Conservation (phyloP, 1,284 basidiomycete genomes). For the Coniferiporia weirii region DNA sequence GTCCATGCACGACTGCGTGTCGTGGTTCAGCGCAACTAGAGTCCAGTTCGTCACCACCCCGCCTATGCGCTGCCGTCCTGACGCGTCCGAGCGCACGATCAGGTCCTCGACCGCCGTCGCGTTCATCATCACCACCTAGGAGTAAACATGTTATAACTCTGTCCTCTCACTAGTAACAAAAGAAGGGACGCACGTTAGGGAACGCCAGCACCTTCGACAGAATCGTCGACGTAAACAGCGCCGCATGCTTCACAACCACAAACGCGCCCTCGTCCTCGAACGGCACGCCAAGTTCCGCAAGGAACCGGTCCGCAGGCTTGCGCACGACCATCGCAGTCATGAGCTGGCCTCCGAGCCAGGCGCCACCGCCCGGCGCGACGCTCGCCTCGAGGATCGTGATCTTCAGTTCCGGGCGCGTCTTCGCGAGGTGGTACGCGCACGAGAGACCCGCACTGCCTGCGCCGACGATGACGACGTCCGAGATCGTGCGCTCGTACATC, state of each 20-base stretch:
- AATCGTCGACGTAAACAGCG: conserved; percentile 77
- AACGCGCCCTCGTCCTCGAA: conserved; percentile 81
- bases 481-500: conserved; percentile 71
- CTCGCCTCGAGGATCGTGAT: conserved; percentile 81
- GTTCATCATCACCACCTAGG: conserved; percentile 41
- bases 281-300: conserved; percentile 67
- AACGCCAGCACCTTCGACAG: conserved; percentile 69
- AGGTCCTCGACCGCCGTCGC: conserved; percentile 77
- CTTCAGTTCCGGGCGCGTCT: conserved; percentile 66
- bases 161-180: conserved; percentile 23
- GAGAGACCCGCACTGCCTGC: conserved; percentile 78
- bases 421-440: conserved; percentile 72
- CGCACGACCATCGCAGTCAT: conserved; percentile 86
- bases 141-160: conserved; percentile 31
- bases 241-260: conserved; percentile 79
- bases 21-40: conserved; percentile 76
- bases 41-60: conserved; percentile 88
- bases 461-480: conserved; percentile 78
- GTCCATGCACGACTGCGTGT: conserved; percentile 83
- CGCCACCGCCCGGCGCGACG: conserved; percentile 78
- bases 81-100: conserved; percentile 59
- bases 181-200: conserved; percentile 52
- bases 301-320: conserved; percentile 75
- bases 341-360: conserved; percentile 79
- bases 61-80: conserved; percentile 62